Percentiles rank a stretch among this genome's conserved stretches.
These are phyloP conservation scores for Azolla pinnata DNA, from an alignment of 75 land plant genomes.

Conservation along the genomic window DNA sequence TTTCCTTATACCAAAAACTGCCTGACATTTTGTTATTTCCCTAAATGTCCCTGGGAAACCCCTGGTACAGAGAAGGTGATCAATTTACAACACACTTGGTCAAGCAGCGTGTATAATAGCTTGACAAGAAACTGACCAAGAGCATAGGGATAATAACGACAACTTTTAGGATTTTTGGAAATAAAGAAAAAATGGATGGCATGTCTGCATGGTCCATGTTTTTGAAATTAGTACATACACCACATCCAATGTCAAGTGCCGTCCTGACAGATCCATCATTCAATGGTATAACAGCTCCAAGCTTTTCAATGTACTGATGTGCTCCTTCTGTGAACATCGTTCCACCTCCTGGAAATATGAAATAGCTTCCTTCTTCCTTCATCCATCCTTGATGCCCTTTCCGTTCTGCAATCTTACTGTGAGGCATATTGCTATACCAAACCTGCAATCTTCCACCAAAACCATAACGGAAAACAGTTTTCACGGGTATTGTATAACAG, in stretches of 20 bases:
- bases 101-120: too few relatives aligned
- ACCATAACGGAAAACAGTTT: neutral
- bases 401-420: slow-evolving; percentile 78
- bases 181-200: neutral
- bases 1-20: neutral
- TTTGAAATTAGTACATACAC: slow-evolving; percentile 52
- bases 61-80: too few relatives aligned
- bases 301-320: slow-evolving; percentile 65
- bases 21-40: too few relatives aligned
- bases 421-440: slow-evolving; percentile 88
- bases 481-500: too few relatives aligned
- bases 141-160: neutral
- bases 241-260: slow-evolving; percentile 87
- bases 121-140: too few relatives aligned
- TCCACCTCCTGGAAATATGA: slow-evolving; percentile 87
- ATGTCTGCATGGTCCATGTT: too few relatives aligned
- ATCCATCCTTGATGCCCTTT: slow-evolving; percentile 97
- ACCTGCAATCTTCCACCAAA: slow-evolving; percentile 37
- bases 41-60: too few relatives aligned
- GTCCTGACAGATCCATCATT: slow-evolving; percentile 51
- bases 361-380: slow-evolving; percentile 63
- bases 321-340: slow-evolving; percentile 93
- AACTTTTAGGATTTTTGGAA: neutral
- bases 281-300: slow-evolving; percentile 60
- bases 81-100: too few relatives aligned